Evolutionary conservation across 2,329 filamentous ascomycete genomes (phyloP).

Genomic region (Pseudogymnoascus sp.): DNA sequence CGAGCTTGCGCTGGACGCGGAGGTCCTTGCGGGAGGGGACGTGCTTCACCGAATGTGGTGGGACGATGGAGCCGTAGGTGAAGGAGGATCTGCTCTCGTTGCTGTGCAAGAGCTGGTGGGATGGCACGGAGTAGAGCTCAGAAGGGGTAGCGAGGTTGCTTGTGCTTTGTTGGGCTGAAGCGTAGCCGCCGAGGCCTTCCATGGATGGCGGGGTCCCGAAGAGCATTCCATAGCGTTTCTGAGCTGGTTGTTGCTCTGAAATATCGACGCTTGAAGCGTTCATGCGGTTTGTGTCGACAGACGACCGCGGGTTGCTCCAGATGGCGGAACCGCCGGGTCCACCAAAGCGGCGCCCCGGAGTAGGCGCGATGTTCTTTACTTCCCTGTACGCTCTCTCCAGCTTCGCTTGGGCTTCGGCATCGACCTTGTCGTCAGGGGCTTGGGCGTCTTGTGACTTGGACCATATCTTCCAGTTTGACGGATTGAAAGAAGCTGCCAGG

Average conservation of each 20-base stretch:
- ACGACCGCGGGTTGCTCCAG: not conserved
- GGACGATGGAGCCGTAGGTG: not conserved
- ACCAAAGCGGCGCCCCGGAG: conserved; percentile 16
- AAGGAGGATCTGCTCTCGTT: not conserved
- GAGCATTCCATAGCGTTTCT: not conserved
- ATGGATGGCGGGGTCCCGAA: not conserved
- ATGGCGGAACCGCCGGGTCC: not conserved
- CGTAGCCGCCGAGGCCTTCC: not conserved
- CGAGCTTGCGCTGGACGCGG: conserved; percentile 47
- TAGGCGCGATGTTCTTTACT: conserved; percentile 43
- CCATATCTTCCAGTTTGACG: conserved; percentile 40
- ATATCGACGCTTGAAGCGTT: not conserved
- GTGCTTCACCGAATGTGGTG: not conserved
- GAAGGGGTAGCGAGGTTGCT: not conserved
- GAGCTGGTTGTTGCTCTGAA: not conserved
- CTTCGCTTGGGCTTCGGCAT: conserved; percentile 36
- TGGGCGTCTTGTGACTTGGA: conserved; percentile 32
- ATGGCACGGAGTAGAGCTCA: not conserved
- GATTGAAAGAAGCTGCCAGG: conserved; percentile 46
- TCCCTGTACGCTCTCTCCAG: conserved; percentile 45
- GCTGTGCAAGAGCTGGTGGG: conserved; percentile 1
- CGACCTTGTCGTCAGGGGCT: conserved; percentile 35
- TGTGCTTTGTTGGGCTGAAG: not conserved
- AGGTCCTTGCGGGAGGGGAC: conserved; percentile 49
- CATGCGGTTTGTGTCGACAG: not conserved